Base-by-base conservation (phyloP, 805 yeast genomes). In the Yamadazyma philogaea region DNA sequence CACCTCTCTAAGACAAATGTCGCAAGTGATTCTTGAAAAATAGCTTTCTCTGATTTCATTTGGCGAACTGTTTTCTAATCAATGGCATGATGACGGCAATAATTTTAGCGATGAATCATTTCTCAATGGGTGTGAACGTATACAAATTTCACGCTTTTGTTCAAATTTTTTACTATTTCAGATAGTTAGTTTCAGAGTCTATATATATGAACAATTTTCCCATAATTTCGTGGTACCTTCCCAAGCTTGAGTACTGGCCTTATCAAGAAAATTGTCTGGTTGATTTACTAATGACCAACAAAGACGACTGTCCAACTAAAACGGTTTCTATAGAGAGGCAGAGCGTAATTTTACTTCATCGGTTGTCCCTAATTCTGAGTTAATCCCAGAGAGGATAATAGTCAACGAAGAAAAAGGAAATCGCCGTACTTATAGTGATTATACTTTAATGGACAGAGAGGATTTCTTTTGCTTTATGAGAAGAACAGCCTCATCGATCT, bases 381-480 rank as follows among this genome's bases (percentile, higher is more conserved):
- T 17, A 16, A 32, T 16, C 17, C 35, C 6, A n/a, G n/a, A 32
- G 35, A 32, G n/a, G 17, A 17, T 32, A 16, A 21, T 32, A n/a
- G n/a, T n/a, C n/a, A 32, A 32, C 15, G 21, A 14, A 17, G 20
- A 32, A 16, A 15, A 34, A 16, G 19, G 37, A 19, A 34, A 7
- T 17, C 18, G 37, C 20, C 10, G 37, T 17, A 19, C 24, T 6
- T 34, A 34, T 20, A 4, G 37, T 19, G 20, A 7, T 20, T 34
- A 34, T 14, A 34, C 37, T 34, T 27, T 19, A 15, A 5, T 19
- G 21, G 34, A 32, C 16, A 32, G 34, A 32, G 34, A 32, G 19
- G 34, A 32, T 32, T 32, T 32, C 34, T 32, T 24, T 32, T 32
- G 37, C 27, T 19, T 17, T 34, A 7, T 34, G 37, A 15, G 37